A percentile compares a stretch with the other conserved stretches of the same genome.
Conservation (phyloP, 2,329 filamentous ascomycete genomes). For the Thelonectria blattea region DNA sequence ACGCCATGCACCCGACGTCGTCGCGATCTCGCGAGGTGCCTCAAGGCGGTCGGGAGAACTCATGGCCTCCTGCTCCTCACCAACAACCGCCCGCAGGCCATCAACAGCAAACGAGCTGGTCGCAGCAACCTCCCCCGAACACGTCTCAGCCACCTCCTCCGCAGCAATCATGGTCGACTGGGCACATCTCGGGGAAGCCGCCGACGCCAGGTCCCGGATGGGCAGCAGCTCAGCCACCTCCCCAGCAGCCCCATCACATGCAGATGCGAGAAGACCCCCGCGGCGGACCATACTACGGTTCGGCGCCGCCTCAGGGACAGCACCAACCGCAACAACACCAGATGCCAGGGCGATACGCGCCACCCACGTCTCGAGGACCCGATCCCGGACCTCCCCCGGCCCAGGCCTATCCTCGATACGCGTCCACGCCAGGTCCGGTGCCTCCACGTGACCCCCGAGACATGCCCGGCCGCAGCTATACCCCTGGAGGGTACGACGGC, state of each 20-base stretch:
- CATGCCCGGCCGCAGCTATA: conserved; percentile 53
- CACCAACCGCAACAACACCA: conserved; percentile 45
- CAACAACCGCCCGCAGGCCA: conserved; percentile 31
- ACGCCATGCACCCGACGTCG: conserved; percentile 54
- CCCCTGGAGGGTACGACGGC: conserved; percentile 51
- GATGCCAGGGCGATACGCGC: conserved; percentile 47
- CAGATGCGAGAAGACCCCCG: conserved; percentile 47
- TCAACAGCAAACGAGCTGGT: conserved; percentile 41
- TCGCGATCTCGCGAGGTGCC: conserved; percentile 52
- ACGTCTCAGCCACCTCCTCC: conserved; percentile 43
- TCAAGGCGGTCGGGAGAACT: conserved; percentile 44
- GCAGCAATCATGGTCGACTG: conserved; percentile 44
- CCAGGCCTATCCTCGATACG: conserved; percentile 53
- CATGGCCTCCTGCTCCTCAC: conserved; percentile 43
- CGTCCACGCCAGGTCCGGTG: conserved; percentile 49
- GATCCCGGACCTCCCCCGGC: conserved; percentile 48
- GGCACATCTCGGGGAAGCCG: conserved; percentile 43
- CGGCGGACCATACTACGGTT: conserved; percentile 43
- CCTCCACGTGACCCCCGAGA: conserved; percentile 51
- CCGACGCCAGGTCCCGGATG: conserved; percentile 43
- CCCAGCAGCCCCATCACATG: conserved; percentile 44
- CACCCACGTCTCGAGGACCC: conserved; percentile 47
- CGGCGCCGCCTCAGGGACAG: conserved; percentile 40
- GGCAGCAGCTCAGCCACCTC: conserved; percentile 43
- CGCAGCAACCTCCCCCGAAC: conserved; percentile 41